A percentile compares a stretch with the other conserved stretches of the same genome.
Evolutionary conservation across 306 rosid species (phyloP).

Genomic region (Spatholobus suberectus): DNA sequence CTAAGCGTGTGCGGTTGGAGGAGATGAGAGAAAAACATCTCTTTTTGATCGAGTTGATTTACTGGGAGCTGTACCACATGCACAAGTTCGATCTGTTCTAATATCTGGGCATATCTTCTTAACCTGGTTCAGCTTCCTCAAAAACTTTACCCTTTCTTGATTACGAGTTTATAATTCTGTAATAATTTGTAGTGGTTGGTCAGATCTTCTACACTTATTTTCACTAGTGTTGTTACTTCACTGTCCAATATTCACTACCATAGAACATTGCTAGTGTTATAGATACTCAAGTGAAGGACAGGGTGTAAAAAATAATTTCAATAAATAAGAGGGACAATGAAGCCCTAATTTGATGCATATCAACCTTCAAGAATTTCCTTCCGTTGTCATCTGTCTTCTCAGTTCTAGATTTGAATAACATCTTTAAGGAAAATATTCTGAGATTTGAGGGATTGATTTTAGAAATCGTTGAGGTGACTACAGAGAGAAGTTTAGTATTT

Average conservation of each 20-base stretch:
- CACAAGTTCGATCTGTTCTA: conserved; percentile 76
- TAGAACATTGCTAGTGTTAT: background rate
- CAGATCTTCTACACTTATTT: background rate
- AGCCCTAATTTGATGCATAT: conserved; percentile 11
- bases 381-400: background rate
- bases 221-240: conserved; percentile 2
- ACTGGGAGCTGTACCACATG: conserved; percentile 88
- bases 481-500: no score
- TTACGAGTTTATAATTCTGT: background rate
- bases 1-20: conserved; percentile 85
- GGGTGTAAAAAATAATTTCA: background rate
- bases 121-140: conserved; percentile 61
- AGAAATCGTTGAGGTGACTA: no score
- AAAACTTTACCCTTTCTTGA: background rate
- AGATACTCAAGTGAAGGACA: background rate
- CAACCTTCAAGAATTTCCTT: background rate
- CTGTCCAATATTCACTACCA: conserved; percentile 10
- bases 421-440: background rate
- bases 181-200: conserved; percentile 17
- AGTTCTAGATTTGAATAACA: background rate
- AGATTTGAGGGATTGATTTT: no score
- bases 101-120: conserved; percentile 85
- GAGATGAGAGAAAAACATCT: conserved; percentile 89
- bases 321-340: background rate
- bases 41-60: conserved; percentile 87